Evolutionary conservation across 768 basidiomycete genomes (phyloP).

Genomic region (Suillus brevipes): DNA sequence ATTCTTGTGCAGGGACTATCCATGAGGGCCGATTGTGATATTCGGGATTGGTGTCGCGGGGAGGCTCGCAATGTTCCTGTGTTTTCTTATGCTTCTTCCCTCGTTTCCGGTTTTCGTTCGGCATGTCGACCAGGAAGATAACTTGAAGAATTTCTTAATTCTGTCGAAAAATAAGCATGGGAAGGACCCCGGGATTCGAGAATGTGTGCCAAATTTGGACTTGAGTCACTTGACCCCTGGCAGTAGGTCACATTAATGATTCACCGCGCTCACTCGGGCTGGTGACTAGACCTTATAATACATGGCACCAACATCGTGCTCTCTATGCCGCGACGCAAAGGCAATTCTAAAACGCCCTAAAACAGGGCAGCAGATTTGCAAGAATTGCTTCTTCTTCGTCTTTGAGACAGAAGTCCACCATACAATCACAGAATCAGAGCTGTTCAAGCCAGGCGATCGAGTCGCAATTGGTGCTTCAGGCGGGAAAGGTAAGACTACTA

Average conservation of each 20-base stretch:
- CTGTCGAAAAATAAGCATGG: neutral
- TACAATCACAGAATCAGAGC: slow-evolving; percentile 78
- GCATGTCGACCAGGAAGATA: slow-evolving; percentile 45
- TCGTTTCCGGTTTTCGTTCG: slow-evolving; percentile 71
- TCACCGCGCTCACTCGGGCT: neutral
- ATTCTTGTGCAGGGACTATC: slow-evolving; percentile 52
- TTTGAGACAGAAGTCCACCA: slow-evolving; percentile 99
- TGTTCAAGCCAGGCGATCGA: slow-evolving; percentile 87
- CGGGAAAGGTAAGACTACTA: slow-evolving; percentile 75
- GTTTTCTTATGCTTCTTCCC: slow-evolving; percentile 73
- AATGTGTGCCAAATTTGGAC: neutral
- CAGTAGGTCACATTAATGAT: slow-evolving; percentile 1
- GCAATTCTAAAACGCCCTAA: slow-evolving; percentile 95
- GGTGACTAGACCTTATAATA: neutral
- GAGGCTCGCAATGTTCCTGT: slow-evolving; percentile 21
- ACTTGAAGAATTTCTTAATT: neutral
- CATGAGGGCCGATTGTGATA: slow-evolving; percentile 52
- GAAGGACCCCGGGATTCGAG: neutral
- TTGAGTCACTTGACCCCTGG: neutral
- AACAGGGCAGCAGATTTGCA: slow-evolving; percentile 96
- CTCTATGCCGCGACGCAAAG: slow-evolving; percentile 68
- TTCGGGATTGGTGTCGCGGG: slow-evolving; percentile 26
- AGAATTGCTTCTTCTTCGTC: slow-evolving; percentile 92
- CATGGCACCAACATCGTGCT: slow-evolving; percentile 84
- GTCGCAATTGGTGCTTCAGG: slow-evolving; percentile 99